Evolutionary conservation across 371 early-diverging fungal genomes (phyloP).

Genomic region (Coemansia sp.): DNA sequence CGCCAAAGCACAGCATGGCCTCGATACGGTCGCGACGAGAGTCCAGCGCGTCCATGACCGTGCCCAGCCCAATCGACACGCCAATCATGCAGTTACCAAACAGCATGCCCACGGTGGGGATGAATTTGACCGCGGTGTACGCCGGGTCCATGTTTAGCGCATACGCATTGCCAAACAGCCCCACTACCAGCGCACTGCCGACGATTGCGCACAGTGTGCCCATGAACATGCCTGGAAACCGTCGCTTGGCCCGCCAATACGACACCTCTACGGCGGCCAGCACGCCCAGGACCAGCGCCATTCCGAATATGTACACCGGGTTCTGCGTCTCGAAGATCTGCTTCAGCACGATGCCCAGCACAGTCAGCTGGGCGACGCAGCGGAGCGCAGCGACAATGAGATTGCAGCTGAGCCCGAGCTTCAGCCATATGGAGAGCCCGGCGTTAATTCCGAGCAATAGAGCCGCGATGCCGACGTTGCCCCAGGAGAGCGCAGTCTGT

Average conservation of each 20-base stretch:
- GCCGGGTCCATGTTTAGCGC: conserved; percentile 78
- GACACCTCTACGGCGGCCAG: conserved; percentile 51
- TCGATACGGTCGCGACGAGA: conserved; percentile 74
- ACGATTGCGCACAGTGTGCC: conserved; percentile 39
- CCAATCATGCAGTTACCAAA: conserved; percentile 84
- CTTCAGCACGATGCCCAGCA: conserved; percentile 61
- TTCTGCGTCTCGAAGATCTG: conserved; percentile 64
- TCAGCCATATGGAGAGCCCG: conserved; percentile 57
- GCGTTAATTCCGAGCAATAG: conserved; percentile 48
- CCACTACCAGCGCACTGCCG: conserved; percentile 39
- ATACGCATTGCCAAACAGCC: conserved; percentile 47
- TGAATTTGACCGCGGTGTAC: conserved; percentile 75
- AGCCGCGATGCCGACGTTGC: conserved; percentile 41
- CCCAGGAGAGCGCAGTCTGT: conserved; percentile 9
- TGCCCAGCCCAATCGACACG: conserved; percentile 74
- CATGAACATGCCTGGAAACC: conserved; percentile 49
- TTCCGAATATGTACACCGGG: conserved; percentile 52
- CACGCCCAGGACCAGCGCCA: conserved; percentile 35
- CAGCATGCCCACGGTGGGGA: conserved; percentile 86
- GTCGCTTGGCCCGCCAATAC: conserved; percentile 48
- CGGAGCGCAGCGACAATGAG: conserved; percentile 59
- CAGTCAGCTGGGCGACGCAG: conserved; percentile 47
- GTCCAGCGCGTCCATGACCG: conserved; percentile 62
- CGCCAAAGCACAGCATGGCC: conserved; percentile 75
- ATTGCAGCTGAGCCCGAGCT: conserved; percentile 59